These are phyloP conservation scores for Suhomyces yuchorum DNA, from an alignment of 1,139 yeast genomes.

Conservation along the genomic window DNA sequence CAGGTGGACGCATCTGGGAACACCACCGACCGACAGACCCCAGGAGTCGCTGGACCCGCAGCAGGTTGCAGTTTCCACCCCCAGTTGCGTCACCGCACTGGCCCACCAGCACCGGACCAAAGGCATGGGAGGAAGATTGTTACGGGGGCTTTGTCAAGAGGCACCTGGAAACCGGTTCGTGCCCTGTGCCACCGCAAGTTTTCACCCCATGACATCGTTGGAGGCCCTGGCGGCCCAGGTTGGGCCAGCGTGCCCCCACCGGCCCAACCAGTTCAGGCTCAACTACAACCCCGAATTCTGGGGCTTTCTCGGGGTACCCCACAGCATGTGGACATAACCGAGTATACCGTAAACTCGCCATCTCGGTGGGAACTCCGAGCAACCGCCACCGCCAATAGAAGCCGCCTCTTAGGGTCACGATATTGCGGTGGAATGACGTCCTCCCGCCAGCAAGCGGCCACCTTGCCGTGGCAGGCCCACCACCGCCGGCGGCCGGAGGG, in stretches of 20 bases:
- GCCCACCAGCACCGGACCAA: no score
- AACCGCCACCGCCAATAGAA: not conserved
- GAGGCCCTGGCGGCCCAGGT: not conserved
- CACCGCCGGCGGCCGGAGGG: no score
- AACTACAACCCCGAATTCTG: not conserved
- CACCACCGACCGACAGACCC: no score
- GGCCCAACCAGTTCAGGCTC: no score
- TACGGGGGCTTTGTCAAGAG: no score
- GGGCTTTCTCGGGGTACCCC: constrained; percentile 8
- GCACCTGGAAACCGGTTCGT: not conserved
- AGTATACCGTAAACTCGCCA: not conserved
- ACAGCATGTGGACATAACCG: not conserved
- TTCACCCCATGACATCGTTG: not conserved
- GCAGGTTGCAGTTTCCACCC: no score
- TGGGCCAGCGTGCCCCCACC: constrained; percentile 12
- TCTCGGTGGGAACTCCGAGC: constrained; percentile 2
- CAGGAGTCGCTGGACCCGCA: no score
- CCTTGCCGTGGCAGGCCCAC: no score
- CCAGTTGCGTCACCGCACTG: no score
- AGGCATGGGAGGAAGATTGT: no score
- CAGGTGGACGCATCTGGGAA: no score
- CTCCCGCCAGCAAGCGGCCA: no score
- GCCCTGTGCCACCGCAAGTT: not conserved
- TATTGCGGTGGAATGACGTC: not conserved
- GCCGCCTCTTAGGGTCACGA: not conserved